Percentiles rank a stretch among this genome's conserved stretches.
These are phyloP conservation scores for Termitomyces sp. DNA, from an alignment of 768 basidiomycete genomes.

Conservation along the genomic window DNA sequence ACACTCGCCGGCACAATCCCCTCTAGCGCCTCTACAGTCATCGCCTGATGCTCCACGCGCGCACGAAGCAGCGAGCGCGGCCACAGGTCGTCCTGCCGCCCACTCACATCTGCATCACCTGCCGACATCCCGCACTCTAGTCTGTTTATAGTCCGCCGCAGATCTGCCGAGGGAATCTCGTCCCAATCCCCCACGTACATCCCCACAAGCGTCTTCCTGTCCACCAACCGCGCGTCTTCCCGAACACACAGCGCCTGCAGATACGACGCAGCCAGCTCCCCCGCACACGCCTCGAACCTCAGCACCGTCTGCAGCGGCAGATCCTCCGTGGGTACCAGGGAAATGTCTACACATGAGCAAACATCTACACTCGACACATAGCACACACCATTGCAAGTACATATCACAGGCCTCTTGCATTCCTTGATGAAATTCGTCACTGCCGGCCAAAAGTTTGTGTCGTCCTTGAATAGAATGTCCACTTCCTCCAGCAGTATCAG, in stretches of 20 bases:
- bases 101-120: not conserved
- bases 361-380: not conserved
- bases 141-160: slow-evolving; percentile 58
- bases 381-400: slow-evolving; percentile 86
- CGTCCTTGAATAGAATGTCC: slow-evolving; percentile 88
- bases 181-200: slow-evolving; percentile 27
- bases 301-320: slow-evolving; percentile 76
- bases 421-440: slow-evolving; percentile 77
- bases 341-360: slow-evolving; percentile 46
- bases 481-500: slow-evolving; percentile 93
- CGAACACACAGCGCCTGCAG: slow-evolving; percentile 57
- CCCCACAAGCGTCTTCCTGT: slow-evolving; percentile 34
- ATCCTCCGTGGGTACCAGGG: slow-evolving; percentile 63
- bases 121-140: slow-evolving; percentile 43
- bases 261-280: slow-evolving; percentile 56
- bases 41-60: slow-evolving; percentile 40
- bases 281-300: slow-evolving; percentile 55
- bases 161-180: slow-evolving; percentile 40
- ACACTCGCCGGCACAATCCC: slow-evolving; percentile 38
- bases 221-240: slow-evolving; percentile 44
- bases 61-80: slow-evolving; percentile 29
- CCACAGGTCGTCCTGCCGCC: no score
- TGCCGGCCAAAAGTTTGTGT: slow-evolving; percentile 80
- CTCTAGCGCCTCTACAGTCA: slow-evolving; percentile 42
- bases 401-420: slow-evolving; percentile 83